Evolutionary conservation across 148 eudicot genomes (phyloP).

Genomic region (Rhododendron kiyosumense): DNA sequence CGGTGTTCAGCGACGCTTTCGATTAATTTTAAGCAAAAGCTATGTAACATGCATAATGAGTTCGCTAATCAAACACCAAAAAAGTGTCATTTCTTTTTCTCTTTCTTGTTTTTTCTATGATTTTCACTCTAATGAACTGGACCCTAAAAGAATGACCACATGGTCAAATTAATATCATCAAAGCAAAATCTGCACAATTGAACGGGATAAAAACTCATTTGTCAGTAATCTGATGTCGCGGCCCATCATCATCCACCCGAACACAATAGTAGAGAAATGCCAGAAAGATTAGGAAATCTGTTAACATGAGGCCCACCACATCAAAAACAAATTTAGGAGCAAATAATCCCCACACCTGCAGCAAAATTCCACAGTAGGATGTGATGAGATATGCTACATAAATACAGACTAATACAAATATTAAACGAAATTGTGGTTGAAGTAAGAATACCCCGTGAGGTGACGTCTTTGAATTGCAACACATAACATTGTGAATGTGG

Average conservation of each 20-base stretch:
- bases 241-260: conserved; percentile 22
- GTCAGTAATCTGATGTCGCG: background rate
- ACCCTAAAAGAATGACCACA: no score
- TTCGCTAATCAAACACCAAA: no score
- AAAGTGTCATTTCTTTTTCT: no score
- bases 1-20: no score
- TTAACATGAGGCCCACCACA: conserved; percentile 68
- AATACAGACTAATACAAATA: background rate
- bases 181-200: background rate
- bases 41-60: no score
- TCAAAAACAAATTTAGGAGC: conserved; percentile 96
- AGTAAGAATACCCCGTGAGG: conserved; percentile 77
- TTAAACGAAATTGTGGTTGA: background rate
- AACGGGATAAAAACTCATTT: background rate
- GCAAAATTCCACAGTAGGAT: conserved; percentile 4
- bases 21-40: no score
- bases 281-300: conserved; percentile 57
- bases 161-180: no score
- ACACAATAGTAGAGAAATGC: conserved; percentile 61
- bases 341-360: conserved; percentile 98
- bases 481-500: conserved; percentile 61
- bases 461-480: conserved; percentile 90
- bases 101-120: no score
- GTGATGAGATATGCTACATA: background rate
- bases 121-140: no score